Evolutionary conservation across 2,329 filamentous ascomycete genomes (phyloP).

Genomic region (Ceratocystis cubensis): DNA sequence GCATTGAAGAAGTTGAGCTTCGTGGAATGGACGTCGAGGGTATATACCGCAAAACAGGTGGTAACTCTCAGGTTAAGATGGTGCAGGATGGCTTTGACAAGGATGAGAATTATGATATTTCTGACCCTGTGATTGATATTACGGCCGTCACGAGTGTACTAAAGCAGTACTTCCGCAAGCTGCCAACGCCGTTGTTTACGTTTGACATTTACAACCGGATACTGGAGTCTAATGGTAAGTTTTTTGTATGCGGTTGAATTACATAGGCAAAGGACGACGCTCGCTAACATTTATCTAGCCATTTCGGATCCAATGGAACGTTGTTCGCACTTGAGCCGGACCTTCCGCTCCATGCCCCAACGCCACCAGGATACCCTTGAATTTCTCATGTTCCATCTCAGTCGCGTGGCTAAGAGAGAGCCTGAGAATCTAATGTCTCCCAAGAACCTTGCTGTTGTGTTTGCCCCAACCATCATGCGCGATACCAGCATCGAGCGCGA

Average conservation of each 20-base stretch:
- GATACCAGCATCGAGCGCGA: constrained; percentile 81
- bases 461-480: constrained; percentile 94
- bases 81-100: constrained; percentile 88
- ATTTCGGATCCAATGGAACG: constrained; percentile 55
- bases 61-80: constrained; percentile 76
- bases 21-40: constrained; percentile 96
- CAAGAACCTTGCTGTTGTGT: constrained; percentile 91
- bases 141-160: constrained; percentile 89
- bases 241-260: background rate
- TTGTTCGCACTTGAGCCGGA: constrained; percentile 56
- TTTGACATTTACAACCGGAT: constrained; percentile 86
- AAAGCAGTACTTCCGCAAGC: constrained; percentile 94
- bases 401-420: constrained; percentile 70
- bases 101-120: constrained; percentile 77
- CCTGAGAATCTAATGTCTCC: constrained; percentile 91
- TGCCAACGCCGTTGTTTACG: constrained; percentile 79
- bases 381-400: constrained; percentile 87
- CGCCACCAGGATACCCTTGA: constrained; percentile 82
- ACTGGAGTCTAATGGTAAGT: constrained; percentile 64
- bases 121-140: constrained; percentile 85
- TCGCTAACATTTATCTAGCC: constrained; percentile 33
- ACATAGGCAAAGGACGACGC: background rate
- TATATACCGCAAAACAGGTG: constrained; percentile 95
- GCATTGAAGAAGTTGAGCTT: constrained; percentile 91
- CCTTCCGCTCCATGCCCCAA: constrained; percentile 65